Evolutionary conservation across 2,329 filamentous ascomycete genomes (phyloP).

Genomic region (Plectosphaerella cucumerina): DNA sequence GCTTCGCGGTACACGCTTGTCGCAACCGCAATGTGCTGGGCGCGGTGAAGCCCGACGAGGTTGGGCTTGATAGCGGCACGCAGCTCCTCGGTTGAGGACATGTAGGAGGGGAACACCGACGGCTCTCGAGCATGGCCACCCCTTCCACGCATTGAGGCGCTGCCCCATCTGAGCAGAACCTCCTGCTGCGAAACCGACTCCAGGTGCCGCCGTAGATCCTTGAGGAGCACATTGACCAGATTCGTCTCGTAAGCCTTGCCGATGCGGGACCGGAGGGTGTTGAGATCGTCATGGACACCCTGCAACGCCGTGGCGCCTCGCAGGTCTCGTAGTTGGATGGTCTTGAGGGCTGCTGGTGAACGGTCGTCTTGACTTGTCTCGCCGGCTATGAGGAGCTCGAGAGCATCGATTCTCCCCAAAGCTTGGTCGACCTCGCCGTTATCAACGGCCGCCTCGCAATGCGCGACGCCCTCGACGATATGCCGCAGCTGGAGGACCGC

Average conservation of each 20-base stretch:
- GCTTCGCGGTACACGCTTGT: conserved; percentile 81
- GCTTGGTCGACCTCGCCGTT: conserved; percentile 79
- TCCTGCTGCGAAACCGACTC: conserved; percentile 66
- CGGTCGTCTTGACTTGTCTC: conserved; percentile 40
- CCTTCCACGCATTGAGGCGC: conserved; percentile 67
- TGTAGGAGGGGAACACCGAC: conserved; percentile 72
- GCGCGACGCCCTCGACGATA: conserved; percentile 69
- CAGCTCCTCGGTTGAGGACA: conserved; percentile 67
- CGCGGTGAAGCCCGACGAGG: conserved; percentile 75
- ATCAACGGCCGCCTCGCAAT: conserved; percentile 79
- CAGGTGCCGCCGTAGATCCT: conserved; percentile 77
- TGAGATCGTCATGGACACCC: conserved; percentile 73
- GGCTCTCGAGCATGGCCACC: conserved; percentile 63
- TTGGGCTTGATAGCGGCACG: conserved; percentile 66
- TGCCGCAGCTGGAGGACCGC: conserved; percentile 78
- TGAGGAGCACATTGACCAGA: conserved; percentile 73
- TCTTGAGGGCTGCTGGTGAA: conserved; percentile 18
- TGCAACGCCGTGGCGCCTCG: conserved; percentile 74
- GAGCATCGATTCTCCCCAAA: conserved; percentile 68
- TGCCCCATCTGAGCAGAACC: conserved; percentile 82
- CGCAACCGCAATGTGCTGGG: conserved; percentile 74
- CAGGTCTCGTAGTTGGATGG: conserved; percentile 58
- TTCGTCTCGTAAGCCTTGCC: conserved; percentile 81
- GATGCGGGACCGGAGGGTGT: conserved; percentile 71
- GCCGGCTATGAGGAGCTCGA: conserved; percentile 79